Percentiles rank a stretch among this genome's conserved stretches.
Conservation (phyloP, 257 asterid genomes). For the Oldenlandia corymbosa region DNA sequence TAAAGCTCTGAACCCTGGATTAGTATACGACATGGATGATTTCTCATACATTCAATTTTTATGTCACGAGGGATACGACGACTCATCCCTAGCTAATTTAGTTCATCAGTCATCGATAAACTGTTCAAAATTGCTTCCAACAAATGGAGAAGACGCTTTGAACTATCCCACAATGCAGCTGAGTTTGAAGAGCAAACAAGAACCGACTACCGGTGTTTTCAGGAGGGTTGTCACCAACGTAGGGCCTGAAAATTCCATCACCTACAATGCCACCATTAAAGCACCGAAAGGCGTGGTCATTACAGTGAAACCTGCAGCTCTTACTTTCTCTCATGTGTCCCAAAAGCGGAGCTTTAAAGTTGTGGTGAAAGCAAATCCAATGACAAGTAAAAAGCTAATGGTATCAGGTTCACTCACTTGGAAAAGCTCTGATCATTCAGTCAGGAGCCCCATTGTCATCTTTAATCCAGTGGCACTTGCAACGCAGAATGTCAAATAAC, state of each 20-base stretch:
- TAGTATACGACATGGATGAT: constrained; percentile 70
- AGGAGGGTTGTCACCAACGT: constrained; percentile 68
- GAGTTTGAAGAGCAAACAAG: constrained; percentile 38
- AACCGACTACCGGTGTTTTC: constrained; percentile 53
- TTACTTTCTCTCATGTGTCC: constrained; percentile 37
- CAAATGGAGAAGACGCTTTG: constrained; percentile 58
- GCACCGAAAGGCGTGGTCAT: constrained; percentile 71
- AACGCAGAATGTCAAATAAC: background rate
- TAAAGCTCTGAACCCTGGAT: constrained; percentile 71
- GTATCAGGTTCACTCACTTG: constrained; percentile 68
- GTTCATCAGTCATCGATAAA: constrained; percentile 36
- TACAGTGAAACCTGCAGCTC: constrained; percentile 46
- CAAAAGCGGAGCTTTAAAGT: constrained; percentile 66
- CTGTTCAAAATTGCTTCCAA: constrained; percentile 65
- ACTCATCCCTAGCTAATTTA: constrained; percentile 47
- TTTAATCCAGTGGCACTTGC: constrained; percentile 39
- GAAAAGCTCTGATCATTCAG: constrained; percentile 44
- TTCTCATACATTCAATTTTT: constrained; percentile 69
- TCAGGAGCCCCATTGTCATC: constrained; percentile 68
- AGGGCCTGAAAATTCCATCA: constrained; percentile 41
- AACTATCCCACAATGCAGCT: constrained; percentile 96
- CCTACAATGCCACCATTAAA: constrained; percentile 57
- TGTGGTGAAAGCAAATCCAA: constrained; percentile 63
- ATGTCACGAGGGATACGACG: constrained; percentile 67
- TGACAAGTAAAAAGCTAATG: constrained; percentile 21